These are phyloP conservation scores for Clarireedia paspali DNA, from an alignment of 2,329 filamentous ascomycete species.

Conservation along the genomic window DNA sequence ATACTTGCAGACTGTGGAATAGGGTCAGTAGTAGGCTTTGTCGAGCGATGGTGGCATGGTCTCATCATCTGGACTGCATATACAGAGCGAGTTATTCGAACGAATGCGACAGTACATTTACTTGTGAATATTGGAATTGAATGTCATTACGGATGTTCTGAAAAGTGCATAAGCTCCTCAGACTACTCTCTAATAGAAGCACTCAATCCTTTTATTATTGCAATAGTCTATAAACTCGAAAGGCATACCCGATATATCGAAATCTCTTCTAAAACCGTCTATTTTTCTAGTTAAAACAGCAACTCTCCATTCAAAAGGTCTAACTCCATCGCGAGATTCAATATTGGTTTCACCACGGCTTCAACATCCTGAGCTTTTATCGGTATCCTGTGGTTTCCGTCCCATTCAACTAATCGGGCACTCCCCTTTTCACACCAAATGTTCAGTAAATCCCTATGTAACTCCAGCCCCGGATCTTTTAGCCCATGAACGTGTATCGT, in stretches of 20 bases:
- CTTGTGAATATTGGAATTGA: no score
- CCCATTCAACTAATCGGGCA: conserved; percentile 60
- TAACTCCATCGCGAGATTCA: conserved; percentile 1
- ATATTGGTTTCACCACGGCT: conserved; percentile 42
- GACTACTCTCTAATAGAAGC: neutral
- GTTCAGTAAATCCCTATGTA: conserved; percentile 48
- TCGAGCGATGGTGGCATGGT: no score
- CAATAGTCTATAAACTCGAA: neutral
- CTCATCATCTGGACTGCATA: no score
- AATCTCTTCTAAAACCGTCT: neutral
- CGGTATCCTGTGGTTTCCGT: conserved; percentile 63
- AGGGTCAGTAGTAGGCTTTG: no score
- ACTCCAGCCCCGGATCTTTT: conserved; percentile 48
- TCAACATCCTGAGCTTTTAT: conserved; percentile 60
- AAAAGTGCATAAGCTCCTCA: neutral
- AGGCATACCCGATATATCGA: neutral
- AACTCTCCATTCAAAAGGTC: conserved; percentile 2
- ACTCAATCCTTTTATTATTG: neutral
- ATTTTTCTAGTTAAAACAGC: neutral
- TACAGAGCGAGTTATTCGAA: no score
- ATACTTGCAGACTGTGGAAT: no score
- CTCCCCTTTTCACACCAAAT: conserved; percentile 51
- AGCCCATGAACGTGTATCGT: conserved; percentile 64
- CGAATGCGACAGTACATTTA: no score
- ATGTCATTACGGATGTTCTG: no score